Percentiles rank a stretch among this genome's conserved stretches.
Conservation (phyloP, 768 basidiomycete species). For the Panus rudis region DNA sequence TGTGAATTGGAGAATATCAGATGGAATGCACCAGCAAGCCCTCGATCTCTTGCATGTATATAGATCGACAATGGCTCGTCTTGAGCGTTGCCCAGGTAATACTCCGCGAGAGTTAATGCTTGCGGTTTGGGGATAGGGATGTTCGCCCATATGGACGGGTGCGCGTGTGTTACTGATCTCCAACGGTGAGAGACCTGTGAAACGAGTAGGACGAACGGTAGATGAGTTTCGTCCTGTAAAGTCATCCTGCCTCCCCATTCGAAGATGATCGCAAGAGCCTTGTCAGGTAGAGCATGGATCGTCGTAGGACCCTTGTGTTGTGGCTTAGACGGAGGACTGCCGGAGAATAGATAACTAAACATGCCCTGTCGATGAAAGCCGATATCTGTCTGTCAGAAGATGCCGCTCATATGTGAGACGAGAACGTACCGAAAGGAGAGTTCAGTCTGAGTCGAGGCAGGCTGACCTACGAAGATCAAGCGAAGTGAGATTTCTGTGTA, state of each 20-base stretch:
- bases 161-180: neutral
- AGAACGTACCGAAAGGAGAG: too few relatives aligned
- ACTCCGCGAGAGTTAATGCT: neutral
- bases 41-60: neutral
- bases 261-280: constrained; percentile 6
- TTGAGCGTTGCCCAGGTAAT: neutral
- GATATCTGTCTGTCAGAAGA: too few relatives aligned
- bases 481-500: too few relatives aligned
- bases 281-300: neutral
- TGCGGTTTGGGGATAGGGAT: constrained; percentile 3
- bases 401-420: too few relatives aligned
- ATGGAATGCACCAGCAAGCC: neutral
- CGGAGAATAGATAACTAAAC: too few relatives aligned
- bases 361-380: too few relatives aligned
- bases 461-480: too few relatives aligned
- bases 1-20: neutral
- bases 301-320: too few relatives aligned
- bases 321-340: too few relatives aligned
- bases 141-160: constrained; percentile 4
- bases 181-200: constrained; percentile 9
- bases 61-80: neutral
- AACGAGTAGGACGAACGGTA: constrained; percentile 6
- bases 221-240: neutral
- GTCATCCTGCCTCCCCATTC: constrained; percentile 1
- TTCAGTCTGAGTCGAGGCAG: too few relatives aligned